Evolutionary conservation across 345 rosid genomes (phyloP), one percentile per base, ranked within the genome.

Genomic region (Capsella bursapastoris): DNA sequence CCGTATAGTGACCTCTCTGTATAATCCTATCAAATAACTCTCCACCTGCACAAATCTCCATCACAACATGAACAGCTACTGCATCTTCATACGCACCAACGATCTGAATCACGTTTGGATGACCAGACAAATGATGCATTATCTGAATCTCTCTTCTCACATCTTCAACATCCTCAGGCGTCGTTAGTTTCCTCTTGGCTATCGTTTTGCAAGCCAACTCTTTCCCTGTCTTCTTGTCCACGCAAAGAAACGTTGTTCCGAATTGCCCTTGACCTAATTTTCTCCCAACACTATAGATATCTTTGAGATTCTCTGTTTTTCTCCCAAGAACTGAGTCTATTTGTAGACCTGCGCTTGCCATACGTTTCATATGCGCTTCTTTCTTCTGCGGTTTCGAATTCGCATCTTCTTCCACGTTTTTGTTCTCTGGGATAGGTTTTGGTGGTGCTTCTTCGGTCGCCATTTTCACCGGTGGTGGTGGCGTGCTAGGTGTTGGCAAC

Each of bases 201-300:
- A 91, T 90, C 10, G 97, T 82, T 80, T 94, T 94, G 66, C 97
- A 91, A 1, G 98, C 98, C 25, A 66, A 84, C 65, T 91, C 96
- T 70, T 86, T 85, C 6, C 84, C 84, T 1, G 85, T 83, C 2
- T 70, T 83, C 58, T 94, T 94, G 71, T 88, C 92, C 45, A 83
- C 47, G 67, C 98, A 94, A 1, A 91, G 82, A 80, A 84, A 91
- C 25, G 98, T 94, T 11, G 96, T 94, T 41, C 98, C 97, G 55
- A 94, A 94, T 81, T 94, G 98, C 35, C 98, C 97, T 82, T 94
- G 98, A 1, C 98, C 98, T 66, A 94, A 71, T 83, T 91, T 94
- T 75, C 91, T 83, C 18, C 98, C 97, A 64, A 94, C 86, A 77
- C 84, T 88, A 53, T 82, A 94, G 3, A 85, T 63, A 34, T 94